Evolutionary conservation across 2,329 filamentous ascomycete species (phyloP).

Genomic region (Gyromitra esculenta): DNA sequence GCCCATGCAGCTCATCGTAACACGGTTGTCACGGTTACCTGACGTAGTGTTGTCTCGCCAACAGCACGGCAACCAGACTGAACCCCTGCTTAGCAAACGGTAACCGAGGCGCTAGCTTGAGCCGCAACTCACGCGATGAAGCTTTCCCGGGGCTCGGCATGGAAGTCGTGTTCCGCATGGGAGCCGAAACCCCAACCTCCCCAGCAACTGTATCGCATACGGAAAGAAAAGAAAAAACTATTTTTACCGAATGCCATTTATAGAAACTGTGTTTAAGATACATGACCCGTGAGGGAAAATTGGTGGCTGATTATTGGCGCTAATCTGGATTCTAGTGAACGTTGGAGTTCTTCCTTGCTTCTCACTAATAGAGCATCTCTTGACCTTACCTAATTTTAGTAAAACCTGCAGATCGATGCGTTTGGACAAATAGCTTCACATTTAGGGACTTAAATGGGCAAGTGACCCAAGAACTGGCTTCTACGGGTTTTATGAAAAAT

Average conservation of each 20-base stretch:
- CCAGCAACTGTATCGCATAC: not conserved
- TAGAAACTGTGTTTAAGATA: not conserved
- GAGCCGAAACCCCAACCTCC: constrained; percentile 7
- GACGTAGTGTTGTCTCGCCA: not conserved
- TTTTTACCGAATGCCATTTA: not conserved
- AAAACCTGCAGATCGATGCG: not conserved
- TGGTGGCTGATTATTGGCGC: not conserved
- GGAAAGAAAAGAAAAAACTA: not conserved
- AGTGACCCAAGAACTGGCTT: no score
- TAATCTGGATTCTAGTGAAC: not conserved
- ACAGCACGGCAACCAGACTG: not conserved
- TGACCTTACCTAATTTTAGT: not conserved
- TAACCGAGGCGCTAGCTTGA: constrained; percentile 9
- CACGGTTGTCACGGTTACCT: constrained; percentile 30
- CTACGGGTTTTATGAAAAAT: no score
- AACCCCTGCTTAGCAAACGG: not conserved
- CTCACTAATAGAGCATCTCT: not conserved
- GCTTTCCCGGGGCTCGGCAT: constrained; percentile 2
- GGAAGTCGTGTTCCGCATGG: not conserved
- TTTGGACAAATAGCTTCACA: no score
- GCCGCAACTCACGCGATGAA: constrained; percentile 1
- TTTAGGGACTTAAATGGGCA: no score
- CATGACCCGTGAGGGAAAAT: not conserved
- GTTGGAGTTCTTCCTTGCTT: not conserved
- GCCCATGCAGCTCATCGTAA: not conserved